Evolutionary conservation across 2,329 filamentous ascomycete genomes (phyloP).

Genomic region (Westerdykella ornata): DNA sequence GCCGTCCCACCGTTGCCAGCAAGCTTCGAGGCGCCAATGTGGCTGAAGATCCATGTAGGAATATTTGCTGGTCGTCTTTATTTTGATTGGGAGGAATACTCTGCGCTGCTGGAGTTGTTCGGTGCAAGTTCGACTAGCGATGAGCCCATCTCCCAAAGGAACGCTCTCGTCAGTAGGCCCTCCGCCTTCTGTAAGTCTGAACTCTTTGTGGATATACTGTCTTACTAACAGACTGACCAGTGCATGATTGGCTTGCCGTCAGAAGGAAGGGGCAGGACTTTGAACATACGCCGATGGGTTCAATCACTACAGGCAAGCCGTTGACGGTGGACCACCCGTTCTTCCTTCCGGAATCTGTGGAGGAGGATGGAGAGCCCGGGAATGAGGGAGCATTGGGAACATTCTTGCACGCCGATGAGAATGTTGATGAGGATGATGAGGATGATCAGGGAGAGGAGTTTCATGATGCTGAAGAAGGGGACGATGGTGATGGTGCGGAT

Average conservation of each 20-base stretch:
- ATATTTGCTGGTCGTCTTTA: conserved; percentile 57
- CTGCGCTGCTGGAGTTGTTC: conserved; percentile 21
- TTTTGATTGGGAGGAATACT: conserved; percentile 46
- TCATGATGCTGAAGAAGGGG: too few relatives aligned
- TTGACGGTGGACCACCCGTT: conserved; percentile 48
- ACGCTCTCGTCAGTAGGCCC: conserved; percentile 20
- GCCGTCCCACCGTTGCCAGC: conserved; percentile 44
- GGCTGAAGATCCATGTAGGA: conserved; percentile 54
- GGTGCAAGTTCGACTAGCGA: conserved; percentile 7
- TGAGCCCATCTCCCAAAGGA: conserved; percentile 3
- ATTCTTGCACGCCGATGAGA: conserved; percentile 7
- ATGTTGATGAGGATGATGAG: too few relatives aligned
- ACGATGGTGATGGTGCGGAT: too few relatives aligned
- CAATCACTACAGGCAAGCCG: conserved; percentile 48
- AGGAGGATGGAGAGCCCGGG: conserved; percentile 4
- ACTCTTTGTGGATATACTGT: neutral
- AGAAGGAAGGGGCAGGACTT: conserved; percentile 53
- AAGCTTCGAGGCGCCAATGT: conserved; percentile 42
- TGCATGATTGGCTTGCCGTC: conserved; percentile 53
- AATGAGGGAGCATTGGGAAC: conserved; percentile 5
- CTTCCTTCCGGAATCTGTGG: conserved; percentile 35
- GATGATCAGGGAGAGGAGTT: too few relatives aligned
- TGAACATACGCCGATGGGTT: conserved; percentile 54
- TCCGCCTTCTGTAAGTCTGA: conserved; percentile 18
- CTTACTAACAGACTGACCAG: conserved; percentile 42